These are phyloP conservation scores for Claviceps pusilla DNA, from an alignment of 2,329 filamentous ascomycete species.

Conservation along the genomic window DNA sequence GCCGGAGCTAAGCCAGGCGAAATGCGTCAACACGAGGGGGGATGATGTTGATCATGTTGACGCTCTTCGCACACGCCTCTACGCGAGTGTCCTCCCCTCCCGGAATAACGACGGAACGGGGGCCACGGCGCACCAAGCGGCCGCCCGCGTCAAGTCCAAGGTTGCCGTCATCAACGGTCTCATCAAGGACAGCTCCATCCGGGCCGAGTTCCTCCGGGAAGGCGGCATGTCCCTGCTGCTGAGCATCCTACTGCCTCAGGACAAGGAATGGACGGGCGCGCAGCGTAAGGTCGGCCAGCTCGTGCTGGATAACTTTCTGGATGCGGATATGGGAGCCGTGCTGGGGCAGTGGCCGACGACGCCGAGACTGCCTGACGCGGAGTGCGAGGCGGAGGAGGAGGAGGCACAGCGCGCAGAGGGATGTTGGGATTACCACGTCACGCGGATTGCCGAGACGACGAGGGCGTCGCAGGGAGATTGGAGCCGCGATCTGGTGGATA, in stretches of 20 bases:
- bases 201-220: constrained; percentile 38
- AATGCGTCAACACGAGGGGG: constrained; percentile 19
- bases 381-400: constrained; percentile 19
- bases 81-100: constrained; percentile 24
- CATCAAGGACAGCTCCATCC: constrained; percentile 37
- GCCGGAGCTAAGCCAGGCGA: constrained; percentile 23
- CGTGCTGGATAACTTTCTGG: constrained; percentile 51
- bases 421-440: constrained; percentile 44
- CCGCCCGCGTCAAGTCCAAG: constrained; percentile 21
- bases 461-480: constrained; percentile 26
- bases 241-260: constrained; percentile 33
- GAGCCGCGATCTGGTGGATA: constrained; percentile 27
- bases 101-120: constrained; percentile 7
- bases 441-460: constrained; percentile 22
- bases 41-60: background rate
- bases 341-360: constrained; percentile 39
- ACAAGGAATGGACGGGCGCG: constrained; percentile 33
- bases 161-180: constrained; percentile 40
- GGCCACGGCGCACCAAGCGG: constrained; percentile 9
- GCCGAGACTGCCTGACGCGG: constrained; percentile 18
- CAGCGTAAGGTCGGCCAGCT: constrained; percentile 42
- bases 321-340: constrained; percentile 46
- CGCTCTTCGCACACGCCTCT: constrained; percentile 24
- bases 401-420: constrained; percentile 27
- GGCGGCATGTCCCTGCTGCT: constrained; percentile 40